Evolutionary conservation across 768 basidiomycete genomes (phyloP), one percentile per base, ranked within the genome.

Genomic region (Naganishia antarctica): DNA sequence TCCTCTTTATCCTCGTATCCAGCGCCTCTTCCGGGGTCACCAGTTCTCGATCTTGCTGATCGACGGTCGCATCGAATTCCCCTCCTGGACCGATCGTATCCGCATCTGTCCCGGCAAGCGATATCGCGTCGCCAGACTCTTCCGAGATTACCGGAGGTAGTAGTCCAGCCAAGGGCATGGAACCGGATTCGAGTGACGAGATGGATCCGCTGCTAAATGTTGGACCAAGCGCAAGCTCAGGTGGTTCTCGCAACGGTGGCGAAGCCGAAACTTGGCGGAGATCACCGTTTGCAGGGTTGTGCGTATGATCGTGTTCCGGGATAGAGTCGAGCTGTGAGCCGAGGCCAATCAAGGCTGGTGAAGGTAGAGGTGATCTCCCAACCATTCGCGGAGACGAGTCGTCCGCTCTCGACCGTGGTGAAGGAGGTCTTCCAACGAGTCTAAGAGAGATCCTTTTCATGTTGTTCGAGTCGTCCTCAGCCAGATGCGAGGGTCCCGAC

Each of bases 251-350:
- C 13, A 51, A 32, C 50, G 50, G 50, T 31, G 32, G 21, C 12
- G 21, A 37, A 37, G 50, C 21, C 16, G 12, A 37, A 23, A 6
- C 7, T 21, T 25, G 23, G 23, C 15, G 53, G 11, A 15, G 23
- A 11, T 23, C n/a, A 23, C 32, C 37, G 9, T 6, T 25, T n/a
- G 18, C 23, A 4, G 4, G 53, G 23, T 57, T 34, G 37, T n/a
- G 37, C 29, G 12, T 9, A 57, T 57, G 53, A 23, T 57, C 53
- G 53, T 57, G 32, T 40, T 57, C 53, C 53, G 53, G 53, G 18
- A 57, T 57, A 32, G 37, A 21, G 31, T 57, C 53, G 21, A 57
- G 53, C 11, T 34, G 53, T 26, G 53, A 57, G 31, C 32, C 53
- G 21, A 16, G 16, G 26, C 23, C 50, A 18, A 51, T n/a, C 8